A percentile compares a stretch with the other conserved stretches of the same genome.
Evolutionary conservation across 2,329 filamentous ascomycete species (phyloP).

Genomic region (Xylariaceae sp.): DNA sequence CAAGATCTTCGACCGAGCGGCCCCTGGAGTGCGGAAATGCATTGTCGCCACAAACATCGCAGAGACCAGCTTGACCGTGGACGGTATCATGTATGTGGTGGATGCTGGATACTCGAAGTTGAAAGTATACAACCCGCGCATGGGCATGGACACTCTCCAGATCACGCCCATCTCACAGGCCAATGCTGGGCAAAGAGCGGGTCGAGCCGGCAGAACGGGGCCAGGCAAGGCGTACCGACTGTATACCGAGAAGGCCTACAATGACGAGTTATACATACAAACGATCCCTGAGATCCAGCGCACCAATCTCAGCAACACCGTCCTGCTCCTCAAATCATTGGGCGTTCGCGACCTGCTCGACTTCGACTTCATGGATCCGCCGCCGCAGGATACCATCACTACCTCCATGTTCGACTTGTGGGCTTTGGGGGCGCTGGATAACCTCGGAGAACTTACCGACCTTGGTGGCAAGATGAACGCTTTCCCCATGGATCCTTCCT

Average conservation of each 20-base stretch:
- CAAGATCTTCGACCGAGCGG: conserved; percentile 91
- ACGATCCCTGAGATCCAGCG: conserved; percentile 97
- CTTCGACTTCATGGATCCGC: conserved; percentile 99
- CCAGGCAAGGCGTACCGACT: conserved; percentile 93
- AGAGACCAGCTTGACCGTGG: conserved; percentile 94
- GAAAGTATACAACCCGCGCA: conserved; percentile 97
- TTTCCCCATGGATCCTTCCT: conserved; percentile 95
- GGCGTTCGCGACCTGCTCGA: conserved; percentile 91
- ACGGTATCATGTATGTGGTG: conserved; percentile 99
- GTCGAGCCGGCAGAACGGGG: conserved; percentile 87
- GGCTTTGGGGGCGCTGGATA: conserved; percentile 89
- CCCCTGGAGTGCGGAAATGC: conserved; percentile 88
- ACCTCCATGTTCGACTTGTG: conserved; percentile 97
- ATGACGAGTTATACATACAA: conserved; percentile 92
- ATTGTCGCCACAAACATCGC: conserved; percentile 99
- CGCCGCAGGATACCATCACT: conserved; percentile 94
- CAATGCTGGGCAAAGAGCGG: conserved; percentile 88
- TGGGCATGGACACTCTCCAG: conserved; percentile 98
- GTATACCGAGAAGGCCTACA: conserved; percentile 90
- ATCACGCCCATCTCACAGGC: conserved; percentile 97
- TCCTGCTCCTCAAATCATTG: conserved; percentile 87
- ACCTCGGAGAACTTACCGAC: conserved; percentile 83
- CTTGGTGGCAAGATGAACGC: conserved; percentile 91
- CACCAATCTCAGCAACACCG: conserved; percentile 92
- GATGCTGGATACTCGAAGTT: conserved; percentile 94